These are phyloP conservation scores for Mangifera indica DNA, from an alignment of 345 rosid species.

Conservation along the genomic window DNA sequence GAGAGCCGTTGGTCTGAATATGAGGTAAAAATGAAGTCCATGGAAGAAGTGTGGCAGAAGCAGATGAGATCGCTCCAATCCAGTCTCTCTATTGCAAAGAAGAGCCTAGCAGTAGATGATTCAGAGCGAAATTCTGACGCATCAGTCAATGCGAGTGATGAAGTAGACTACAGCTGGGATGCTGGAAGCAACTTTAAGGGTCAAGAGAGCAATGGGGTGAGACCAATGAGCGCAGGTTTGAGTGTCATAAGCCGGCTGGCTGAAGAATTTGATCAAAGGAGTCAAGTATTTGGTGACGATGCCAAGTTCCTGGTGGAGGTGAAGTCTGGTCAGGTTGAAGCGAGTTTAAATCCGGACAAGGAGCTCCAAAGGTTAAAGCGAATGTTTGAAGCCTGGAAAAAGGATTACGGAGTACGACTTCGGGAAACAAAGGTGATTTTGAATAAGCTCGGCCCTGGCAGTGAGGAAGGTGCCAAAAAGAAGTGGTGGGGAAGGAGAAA, in stretches of 20 bases:
- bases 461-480: conserved; percentile 75
- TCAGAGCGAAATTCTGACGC: conserved; percentile 89
- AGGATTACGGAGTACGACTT: conserved; percentile 78
- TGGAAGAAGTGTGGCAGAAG: conserved; percentile 99
- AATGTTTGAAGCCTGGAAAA: conserved; percentile 98
- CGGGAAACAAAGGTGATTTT: conserved; percentile 82
- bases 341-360: conserved; percentile 83
- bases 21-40: conserved; percentile 94
- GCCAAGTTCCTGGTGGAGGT: conserved; percentile 97
- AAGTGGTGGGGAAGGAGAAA: conserved; percentile 99
- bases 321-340: conserved; percentile 93
- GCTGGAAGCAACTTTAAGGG: conserved; percentile 54
- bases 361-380: conserved; percentile 88
- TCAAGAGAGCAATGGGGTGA: conserved; percentile 65
- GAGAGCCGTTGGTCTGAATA: conserved; percentile 97
- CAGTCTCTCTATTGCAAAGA: conserved; percentile 95
- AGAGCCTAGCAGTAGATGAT: conserved; percentile 84
- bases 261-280: conserved; percentile 96
- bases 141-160: conserved; percentile 84
- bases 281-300: conserved; percentile 92
- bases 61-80: conserved; percentile 97
- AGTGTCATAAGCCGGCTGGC: conserved; percentile 85
- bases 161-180: conserved; percentile 60
- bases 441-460: conserved; percentile 87
- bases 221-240: conserved; percentile 84